phyloP scores from a whole-genome alignment of 2,329 filamentous ascomycete genomes.

The Aspergillus caelatus region DNA sequence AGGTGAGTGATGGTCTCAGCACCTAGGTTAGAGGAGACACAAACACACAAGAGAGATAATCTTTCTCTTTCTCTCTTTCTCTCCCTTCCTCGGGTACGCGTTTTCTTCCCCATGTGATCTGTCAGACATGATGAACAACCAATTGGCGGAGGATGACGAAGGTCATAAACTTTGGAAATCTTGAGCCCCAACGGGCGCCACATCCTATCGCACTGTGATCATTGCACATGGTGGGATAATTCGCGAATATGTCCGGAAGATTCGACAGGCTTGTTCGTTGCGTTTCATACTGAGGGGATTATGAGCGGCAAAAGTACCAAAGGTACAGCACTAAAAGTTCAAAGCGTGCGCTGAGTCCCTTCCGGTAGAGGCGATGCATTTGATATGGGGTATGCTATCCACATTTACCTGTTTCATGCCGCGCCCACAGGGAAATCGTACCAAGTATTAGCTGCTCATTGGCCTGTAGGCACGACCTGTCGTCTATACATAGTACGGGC shows the following conservation, averaged over 20 bases:
- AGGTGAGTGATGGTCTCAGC: not conserved
- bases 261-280: not conserved
- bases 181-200: conserved; percentile 1
- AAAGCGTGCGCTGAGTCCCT: not conserved
- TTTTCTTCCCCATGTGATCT: conserved; percentile 3
- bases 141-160: conserved; percentile 3
- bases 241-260: not conserved
- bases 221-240: not conserved
- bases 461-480: not conserved
- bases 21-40: not conserved
- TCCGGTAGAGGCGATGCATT: not conserved
- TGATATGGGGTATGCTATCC: not conserved
- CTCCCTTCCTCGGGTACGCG: not conserved
- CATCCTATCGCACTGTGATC: not conserved
- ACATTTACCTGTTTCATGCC: not conserved
- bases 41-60: not conserved
- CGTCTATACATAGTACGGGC: not conserved
- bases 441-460: not conserved
- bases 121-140: not conserved
- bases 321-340: not conserved
- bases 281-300: no score
- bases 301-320: not conserved
- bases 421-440: not conserved
- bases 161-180: not conserved
- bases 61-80: not conserved